phyloP scores from a whole-genome alignment of 306 rosid species.

The Fragaria ananassa region DNA sequence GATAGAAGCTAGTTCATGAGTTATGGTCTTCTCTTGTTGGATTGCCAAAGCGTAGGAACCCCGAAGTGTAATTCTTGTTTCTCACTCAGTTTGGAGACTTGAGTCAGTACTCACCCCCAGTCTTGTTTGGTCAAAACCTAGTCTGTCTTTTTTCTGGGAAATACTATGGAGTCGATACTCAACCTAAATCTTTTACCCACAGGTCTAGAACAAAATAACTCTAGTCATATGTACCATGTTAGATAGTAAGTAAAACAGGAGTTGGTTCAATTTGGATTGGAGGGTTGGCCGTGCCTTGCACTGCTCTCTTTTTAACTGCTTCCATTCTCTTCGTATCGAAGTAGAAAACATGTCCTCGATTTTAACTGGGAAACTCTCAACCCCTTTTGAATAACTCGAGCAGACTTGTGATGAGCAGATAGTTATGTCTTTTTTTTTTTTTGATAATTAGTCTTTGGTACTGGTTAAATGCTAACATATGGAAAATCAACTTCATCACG shows the following conservation, averaged over 20 bases:
- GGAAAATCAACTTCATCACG: background rate
- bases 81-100: background rate
- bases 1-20: conserved; percentile 5
- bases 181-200: background rate
- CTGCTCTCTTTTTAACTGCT: background rate
- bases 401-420: background rate
- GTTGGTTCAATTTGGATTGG: background rate
- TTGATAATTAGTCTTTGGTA: no score
- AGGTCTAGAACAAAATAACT: background rate
- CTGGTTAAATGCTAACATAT: no score
- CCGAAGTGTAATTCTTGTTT: background rate
- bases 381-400: background rate
- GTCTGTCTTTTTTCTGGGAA: background rate
- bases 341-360: background rate
- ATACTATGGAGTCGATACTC: no score
- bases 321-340: background rate
- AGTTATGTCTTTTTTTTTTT: no score
- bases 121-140: background rate
- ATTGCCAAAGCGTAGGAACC: background rate
- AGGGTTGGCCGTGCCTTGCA: background rate
- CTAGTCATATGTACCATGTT: background rate
- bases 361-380: background rate
- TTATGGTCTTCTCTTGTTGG: background rate
- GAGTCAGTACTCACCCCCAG: background rate
- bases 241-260: background rate